Percentiles rank a stretch among this genome's conserved stretches.
Evolutionary conservation across 371 early-diverging fungal species (phyloP).

Genomic region (Mortierella sp.): DNA sequence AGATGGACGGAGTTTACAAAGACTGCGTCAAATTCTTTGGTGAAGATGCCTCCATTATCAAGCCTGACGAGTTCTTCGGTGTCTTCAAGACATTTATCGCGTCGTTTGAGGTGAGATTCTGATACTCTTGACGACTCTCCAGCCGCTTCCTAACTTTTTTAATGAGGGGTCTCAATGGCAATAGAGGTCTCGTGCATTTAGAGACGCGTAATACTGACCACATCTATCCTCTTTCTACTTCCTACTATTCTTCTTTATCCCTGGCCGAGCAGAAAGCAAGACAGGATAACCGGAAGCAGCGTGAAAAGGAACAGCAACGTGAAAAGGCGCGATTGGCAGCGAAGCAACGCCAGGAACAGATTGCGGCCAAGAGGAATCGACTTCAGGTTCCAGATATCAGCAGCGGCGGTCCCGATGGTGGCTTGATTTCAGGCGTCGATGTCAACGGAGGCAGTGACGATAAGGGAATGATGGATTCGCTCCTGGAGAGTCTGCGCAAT

Average conservation of each 20-base stretch:
- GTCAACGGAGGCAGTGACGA: conserved; percentile 32
- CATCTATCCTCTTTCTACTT: not conserved
- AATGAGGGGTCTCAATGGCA: not conserved
- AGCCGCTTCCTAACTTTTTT: not conserved
- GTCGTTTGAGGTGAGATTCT: conserved; percentile 60
- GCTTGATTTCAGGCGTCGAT: not conserved
- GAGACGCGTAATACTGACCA: not conserved
- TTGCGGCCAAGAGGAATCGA: conserved; percentile 10
- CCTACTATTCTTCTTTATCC: not conserved
- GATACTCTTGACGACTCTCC: not conserved
- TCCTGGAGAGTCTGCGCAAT: conserved; percentile 73
- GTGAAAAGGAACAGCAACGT: conserved; percentile 56
- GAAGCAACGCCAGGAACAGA: conserved; percentile 13
- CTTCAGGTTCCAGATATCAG: conserved; percentile 25
- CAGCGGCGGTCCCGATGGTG: not conserved
- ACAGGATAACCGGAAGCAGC: conserved; percentile 53
- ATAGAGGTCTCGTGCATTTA: not conserved
- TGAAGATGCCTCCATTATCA: conserved; percentile 79
- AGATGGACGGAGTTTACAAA: conserved; percentile 72
- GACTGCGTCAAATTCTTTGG: conserved; percentile 78
- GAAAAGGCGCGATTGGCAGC: conserved; percentile 43
- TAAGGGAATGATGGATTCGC: conserved; percentile 79
- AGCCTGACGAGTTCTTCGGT: conserved; percentile 88
- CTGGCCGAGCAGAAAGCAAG: conserved; percentile 30
- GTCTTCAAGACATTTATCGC: conserved; percentile 81